Evolutionary conservation across 805 yeast species (phyloP).

Genomic region (Sugiyamaella floridensis): DNA sequence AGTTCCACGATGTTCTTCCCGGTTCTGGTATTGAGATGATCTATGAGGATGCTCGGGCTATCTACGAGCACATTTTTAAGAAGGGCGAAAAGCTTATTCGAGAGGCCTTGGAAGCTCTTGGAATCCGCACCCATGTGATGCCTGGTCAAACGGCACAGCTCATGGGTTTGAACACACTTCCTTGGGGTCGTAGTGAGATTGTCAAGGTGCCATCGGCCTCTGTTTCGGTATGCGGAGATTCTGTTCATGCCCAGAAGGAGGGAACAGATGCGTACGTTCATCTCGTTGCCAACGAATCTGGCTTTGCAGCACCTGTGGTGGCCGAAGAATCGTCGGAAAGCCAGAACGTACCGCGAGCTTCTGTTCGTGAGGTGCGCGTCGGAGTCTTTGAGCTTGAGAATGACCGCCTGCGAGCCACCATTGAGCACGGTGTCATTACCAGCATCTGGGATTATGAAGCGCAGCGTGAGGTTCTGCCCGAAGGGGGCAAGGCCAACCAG

Average conservation of each 20-base stretch:
- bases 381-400: conserved; percentile 51
- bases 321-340: background rate
- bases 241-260: background rate
- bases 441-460: conserved; percentile 55
- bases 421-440: conserved; percentile 56
- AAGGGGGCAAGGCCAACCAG: conserved; percentile 65
- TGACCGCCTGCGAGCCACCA: conserved; percentile 49
- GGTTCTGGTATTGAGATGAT: conserved; percentile 95
- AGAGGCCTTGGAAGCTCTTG: conserved; percentile 43
- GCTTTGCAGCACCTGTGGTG: conserved; percentile 9
- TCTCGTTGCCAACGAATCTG: conserved; percentile 5
- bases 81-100: conserved; percentile 47
- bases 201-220: conserved; percentile 30
- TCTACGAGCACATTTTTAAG: conserved; percentile 52
- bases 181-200: conserved; percentile 55
- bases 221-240: background rate
- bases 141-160: conserved; percentile 10
- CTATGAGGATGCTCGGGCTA: conserved; percentile 81
- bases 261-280: background rate
- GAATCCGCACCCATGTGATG: conserved; percentile 17
- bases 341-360: conserved; percentile 30
- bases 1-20: conserved; percentile 96
- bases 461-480: conserved; percentile 62
- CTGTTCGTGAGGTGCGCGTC: conserved; percentile 37
- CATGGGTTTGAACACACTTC: conserved; percentile 45